Evolutionary conservation across 2,329 filamentous ascomycete genomes (phyloP), one percentile per base, ranked within the genome.

Genomic region (Alternaria sp.): DNA sequence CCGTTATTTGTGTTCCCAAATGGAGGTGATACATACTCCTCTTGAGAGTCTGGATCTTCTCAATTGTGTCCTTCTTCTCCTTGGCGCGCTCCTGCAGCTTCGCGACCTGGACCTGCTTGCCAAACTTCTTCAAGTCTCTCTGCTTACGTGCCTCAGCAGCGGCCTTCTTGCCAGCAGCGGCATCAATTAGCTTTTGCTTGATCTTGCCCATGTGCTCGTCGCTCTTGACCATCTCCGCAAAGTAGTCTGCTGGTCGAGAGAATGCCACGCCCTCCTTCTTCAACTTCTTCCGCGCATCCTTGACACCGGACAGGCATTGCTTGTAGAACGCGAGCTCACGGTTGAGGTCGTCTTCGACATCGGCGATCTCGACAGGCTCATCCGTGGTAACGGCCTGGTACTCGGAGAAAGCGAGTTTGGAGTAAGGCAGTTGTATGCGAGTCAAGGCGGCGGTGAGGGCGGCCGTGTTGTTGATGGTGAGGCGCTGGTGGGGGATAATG

Each of bases 171-270:
- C 88, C 85, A 11, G 94, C 92, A 0, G 94, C 95, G 75, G 96
- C 93, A 74, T 98, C 94, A 64, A 97, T 86, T 73, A 98, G 84
- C 85, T 96, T 96, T 74, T 90, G 88, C 85, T 96, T 96, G 78
- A 99, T 92, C 85, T 92, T 94, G 77, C 92, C 92, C 95, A 99
- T 99, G 80, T 97, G 95, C 73, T 96, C 94, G 77, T 99, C 95
- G 74, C 90, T 92, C 87, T 98, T 98, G 74, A 97, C 90, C 94
- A 98, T 99, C 85, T 99, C 95, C 44, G 95, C 95, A 73, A 99
- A 99, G 82, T 96, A 99, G 81, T 99, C 95, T 57, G 88, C 89
- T 4, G 95, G 95, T 9, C 95, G 87, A 28, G 92, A 90, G 81
- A 99, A 99, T 7, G 91, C 87, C 1, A 94, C 86, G 8, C 90